Base-by-base conservation (phyloP, 441 rosid genomes). In the Daphne laureola region DNA sequence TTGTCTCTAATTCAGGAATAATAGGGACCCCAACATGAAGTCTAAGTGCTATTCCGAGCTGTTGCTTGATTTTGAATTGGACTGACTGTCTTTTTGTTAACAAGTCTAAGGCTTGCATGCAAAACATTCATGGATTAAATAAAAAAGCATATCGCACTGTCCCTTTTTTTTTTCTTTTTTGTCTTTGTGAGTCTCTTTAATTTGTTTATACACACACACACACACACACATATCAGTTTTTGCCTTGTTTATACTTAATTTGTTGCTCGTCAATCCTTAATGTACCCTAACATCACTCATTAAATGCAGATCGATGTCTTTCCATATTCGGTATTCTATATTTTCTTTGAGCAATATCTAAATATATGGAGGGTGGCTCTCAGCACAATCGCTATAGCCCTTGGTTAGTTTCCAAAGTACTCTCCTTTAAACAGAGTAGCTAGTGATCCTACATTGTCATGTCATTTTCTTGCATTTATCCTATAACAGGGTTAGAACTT, bases 281-380 rank as follows among this genome's bases (percentile, higher is more conserved):
- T 21, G 27, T 27, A 40, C 35, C 49, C 58, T 61, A 54, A 60
- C 49, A 44, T 61, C 51, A 57, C 48, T 65, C 58, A 52, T 70
- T 53, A 62, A 53, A 55, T 74, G 73, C 84, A 84, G 92, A 79
- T 84, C 43, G 69, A 79, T 7, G 71, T 84, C 56, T 84, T 79
- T 59, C 92, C 92, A 44, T 84, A 84, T 71, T 79, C 92, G 15
- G 88, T 84, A n/a, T 79, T 79, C 68, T 81, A 84, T 70, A 77
- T 84, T 62, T 84, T 84, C 77, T 84, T 84, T 58, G 92, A 84
- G 81, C 92, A 81, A 58, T 84, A 84, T 69, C 78, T 84, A 69
- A 73, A 74, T 75, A 69, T 81, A 64, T 84, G 92, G 92, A 71
- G 66, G 58, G 64, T 73, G 38, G 92, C 92, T 65, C 58, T 79